Base-by-base conservation (phyloP, 495 filamentous ascomycete species). In the Terfezia boudieri region DNA sequence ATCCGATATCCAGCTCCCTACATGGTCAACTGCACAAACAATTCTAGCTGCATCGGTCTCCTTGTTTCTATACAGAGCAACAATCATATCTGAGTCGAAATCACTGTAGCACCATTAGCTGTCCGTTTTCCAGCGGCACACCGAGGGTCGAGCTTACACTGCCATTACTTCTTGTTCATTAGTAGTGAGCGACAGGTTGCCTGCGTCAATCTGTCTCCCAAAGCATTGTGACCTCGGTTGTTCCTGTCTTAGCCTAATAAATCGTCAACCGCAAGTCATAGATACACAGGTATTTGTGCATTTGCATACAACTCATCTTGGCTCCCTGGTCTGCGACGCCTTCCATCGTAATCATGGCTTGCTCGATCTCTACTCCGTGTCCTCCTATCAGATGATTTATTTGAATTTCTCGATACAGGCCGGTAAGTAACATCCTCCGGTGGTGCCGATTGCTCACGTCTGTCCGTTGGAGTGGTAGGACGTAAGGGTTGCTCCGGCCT, bases 31-130 rank as follows among this genome's bases (percentile, higher is more conserved):
- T 37, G 73, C 72, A 64, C 74, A 74, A 11, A 81, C 66, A 20
- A 84, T 78, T 46, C 79, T 71, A 12, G 73, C 71, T 35, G 77
- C 73, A 53, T 73, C 58, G 53, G 79, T 79, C 2, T 59, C 55
- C 17, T 73, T 66, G 26, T 77, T 69, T 43, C 74, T 64, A 57
- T 76, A 82, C 36, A 82, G 71, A 36, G 69, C 69, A 43, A 81
- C 71, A 11, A 64, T 70, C 38, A 82, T 65, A 35, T 75, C 67
- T 14, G 71, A 71, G 20, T 68, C 50, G 60, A 65, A 59, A 70
- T 74, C 56, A 52, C 57, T 75, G 65, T 52, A 72, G 71, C 9
- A 46, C 26, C 26, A 32, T 32, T 32, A 32, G 26, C 2, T 32
- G 26, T 7, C 26, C 26, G 26, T 32, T 32, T 32, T 32, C 26